Evolutionary conservation across 1,139 yeast genomes (phyloP).

Genomic region (Candida sp.): DNA sequence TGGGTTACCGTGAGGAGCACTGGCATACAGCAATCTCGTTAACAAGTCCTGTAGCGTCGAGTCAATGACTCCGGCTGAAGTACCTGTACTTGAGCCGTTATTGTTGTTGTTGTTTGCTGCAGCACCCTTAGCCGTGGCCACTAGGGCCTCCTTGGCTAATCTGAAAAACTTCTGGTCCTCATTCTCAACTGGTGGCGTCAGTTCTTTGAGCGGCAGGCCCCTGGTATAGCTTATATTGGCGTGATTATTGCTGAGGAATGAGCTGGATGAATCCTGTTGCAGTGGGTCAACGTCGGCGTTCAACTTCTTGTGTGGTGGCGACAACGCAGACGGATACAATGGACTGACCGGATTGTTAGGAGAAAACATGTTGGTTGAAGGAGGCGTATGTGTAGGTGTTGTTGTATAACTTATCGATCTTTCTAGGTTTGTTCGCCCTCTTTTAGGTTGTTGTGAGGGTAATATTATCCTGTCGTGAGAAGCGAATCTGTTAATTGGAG

Average conservation of each 20-base stretch:
- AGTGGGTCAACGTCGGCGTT: neutral
- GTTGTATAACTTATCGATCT: neutral
- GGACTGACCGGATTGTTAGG: slow-evolving; percentile 14
- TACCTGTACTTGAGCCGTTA: slow-evolving; percentile 8
- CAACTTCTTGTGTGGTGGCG: slow-evolving; percentile 8
- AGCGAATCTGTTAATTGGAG: slow-evolving; percentile 1
- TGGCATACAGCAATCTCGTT: slow-evolving; percentile 54
- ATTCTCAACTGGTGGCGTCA: slow-evolving; percentile 16
- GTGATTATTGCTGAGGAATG: slow-evolving; percentile 7
- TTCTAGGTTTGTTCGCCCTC: slow-evolving; percentile 2
- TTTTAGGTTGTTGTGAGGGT: slow-evolving; percentile 11
- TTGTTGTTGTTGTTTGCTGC: neutral
- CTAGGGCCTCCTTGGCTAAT: slow-evolving; percentile 50
- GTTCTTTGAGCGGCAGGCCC: slow-evolving; percentile 6
- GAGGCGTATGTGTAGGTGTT: neutral
- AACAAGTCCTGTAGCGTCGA: slow-evolving; percentile 59
- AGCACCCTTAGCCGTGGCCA: slow-evolving; percentile 45
- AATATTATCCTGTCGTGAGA: slow-evolving; percentile 7
- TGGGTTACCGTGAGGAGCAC: slow-evolving; percentile 58
- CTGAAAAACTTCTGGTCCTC: slow-evolving; percentile 47
- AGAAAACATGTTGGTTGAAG: slow-evolving; percentile 12
- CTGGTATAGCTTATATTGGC: slow-evolving; percentile 17
- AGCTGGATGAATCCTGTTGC: slow-evolving; percentile 2
- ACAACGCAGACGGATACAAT: slow-evolving; percentile 10
- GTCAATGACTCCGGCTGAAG: slow-evolving; percentile 35